These are phyloP conservation scores for Fusarium napiforme DNA, from an alignment of 2,329 filamentous ascomycete genomes.

Conservation along the genomic window DNA sequence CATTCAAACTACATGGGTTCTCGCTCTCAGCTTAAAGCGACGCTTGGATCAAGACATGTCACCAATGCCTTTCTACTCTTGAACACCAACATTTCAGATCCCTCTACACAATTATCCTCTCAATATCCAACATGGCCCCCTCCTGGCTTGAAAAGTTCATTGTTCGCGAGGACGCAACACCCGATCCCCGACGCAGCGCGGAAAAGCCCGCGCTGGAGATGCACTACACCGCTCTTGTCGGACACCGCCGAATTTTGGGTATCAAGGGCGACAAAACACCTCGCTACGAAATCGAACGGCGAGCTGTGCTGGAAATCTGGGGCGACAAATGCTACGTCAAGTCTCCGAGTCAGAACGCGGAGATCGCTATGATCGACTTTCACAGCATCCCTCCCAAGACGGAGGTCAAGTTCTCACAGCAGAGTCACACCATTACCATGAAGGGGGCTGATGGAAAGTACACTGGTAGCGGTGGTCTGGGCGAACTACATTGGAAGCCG, in stretches of 20 bases:
- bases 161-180: background rate
- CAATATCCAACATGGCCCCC: background rate
- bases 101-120: accelerated
- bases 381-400: background rate
- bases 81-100: accelerated
- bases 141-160: slow-evolving; percentile 6
- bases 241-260: background rate
- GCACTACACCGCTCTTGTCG: background rate
- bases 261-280: background rate
- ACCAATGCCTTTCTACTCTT: accelerated
- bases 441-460: background rate
- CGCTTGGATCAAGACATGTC: background rate
- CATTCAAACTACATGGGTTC: background rate
- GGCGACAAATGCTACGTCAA: background rate
- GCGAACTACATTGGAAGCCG: background rate
- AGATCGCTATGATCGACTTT: background rate
- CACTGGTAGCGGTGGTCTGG: background rate
- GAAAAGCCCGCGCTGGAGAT: background rate
- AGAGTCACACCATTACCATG: background rate
- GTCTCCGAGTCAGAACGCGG: background rate
- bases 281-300: background rate
- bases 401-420: background rate
- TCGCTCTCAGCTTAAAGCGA: background rate
- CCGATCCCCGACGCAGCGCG: background rate
- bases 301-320: background rate